Evolutionary conservation across 139 green algal genomes (phyloP), one percentile per base, ranked within the genome.

Genomic region (Coelastrella sp.): DNA sequence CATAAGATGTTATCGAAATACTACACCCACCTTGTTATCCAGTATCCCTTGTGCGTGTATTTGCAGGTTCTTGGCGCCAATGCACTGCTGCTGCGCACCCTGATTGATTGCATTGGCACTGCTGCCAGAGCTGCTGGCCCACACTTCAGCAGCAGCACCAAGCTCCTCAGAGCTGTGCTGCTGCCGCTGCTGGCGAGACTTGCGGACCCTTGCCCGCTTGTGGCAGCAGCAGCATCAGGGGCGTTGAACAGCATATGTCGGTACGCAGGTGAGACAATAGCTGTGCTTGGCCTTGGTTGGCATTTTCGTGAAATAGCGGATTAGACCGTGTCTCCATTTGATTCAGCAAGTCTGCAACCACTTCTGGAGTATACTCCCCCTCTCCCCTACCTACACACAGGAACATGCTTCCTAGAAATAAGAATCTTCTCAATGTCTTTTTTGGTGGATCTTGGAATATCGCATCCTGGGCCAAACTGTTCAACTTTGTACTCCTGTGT

Each of bases 181-280:
- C 90, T 98, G 85, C 96, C 95, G 7, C 66, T 97, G 74, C 93
- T 98, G 75, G 96, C 98, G 93, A 92, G 95, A 32, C 84, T 98
- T 5, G 94, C 91, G 20, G 95, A 97, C 83, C 91, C 93, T 13
- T 92, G 82, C 64, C 83, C 91, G 5, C 82, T 95, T 8, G 96
- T 97, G 14, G 90, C 94, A 11, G 83, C 93, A 13, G 90, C 94
- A 3, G 95, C 95, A 1, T 77, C 73, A 60, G 90, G 83, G 96
- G 47, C 73, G 83, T 57, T 94, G 75, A n/a, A n/a, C 60, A 89
- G 83, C 80, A 86, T 91, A 19, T 85, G 64, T 85, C 10, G 58
- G 13, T 54, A 89, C n/a, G 11, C 68, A 76, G 68, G 82, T 32
- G 5, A 32, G 68, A 71, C 61, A 71, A 71, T 0, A 10, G 11